A percentile compares a stretch with the other conserved stretches of the same genome.
These are phyloP conservation scores for Russula emetica DNA, from an alignment of 768 basidiomycete genomes.

Conservation along the genomic window DNA sequence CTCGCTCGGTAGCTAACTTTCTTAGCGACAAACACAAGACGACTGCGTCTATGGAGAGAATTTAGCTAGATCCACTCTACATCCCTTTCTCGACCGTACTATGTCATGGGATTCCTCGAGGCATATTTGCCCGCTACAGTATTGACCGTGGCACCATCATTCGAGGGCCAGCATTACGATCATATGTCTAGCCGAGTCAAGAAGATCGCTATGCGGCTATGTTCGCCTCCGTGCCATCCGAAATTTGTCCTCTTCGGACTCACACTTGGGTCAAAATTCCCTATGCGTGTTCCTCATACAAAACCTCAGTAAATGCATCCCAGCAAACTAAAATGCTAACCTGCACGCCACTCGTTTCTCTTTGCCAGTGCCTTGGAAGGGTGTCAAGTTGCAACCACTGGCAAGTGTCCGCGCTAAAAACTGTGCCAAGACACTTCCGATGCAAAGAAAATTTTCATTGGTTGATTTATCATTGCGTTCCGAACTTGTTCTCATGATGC, in stretches of 20 bases:
- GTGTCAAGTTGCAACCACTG: neutral
- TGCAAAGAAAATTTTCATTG: neutral
- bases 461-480: neutral
- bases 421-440: too few species aligned
- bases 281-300: neutral
- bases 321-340: neutral
- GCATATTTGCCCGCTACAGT: neutral
- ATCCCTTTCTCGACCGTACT: neutral
- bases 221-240: neutral
- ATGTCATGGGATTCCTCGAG: neutral
- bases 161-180: neutral
- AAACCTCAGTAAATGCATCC: neutral
- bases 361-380: neutral
- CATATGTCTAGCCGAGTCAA: neutral
- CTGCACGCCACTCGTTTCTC: too few species aligned
- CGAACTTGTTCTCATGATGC: neutral
- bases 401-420: neutral
- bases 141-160: neutral
- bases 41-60: neutral
- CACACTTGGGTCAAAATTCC: neutral
- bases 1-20: too few species aligned
- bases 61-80: neutral
- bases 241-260: neutral
- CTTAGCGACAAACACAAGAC: too few species aligned
- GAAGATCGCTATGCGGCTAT: neutral